phyloP scores from a whole-genome alignment of 1,139 yeast species.

The Hansenula lynferdii region DNA sequence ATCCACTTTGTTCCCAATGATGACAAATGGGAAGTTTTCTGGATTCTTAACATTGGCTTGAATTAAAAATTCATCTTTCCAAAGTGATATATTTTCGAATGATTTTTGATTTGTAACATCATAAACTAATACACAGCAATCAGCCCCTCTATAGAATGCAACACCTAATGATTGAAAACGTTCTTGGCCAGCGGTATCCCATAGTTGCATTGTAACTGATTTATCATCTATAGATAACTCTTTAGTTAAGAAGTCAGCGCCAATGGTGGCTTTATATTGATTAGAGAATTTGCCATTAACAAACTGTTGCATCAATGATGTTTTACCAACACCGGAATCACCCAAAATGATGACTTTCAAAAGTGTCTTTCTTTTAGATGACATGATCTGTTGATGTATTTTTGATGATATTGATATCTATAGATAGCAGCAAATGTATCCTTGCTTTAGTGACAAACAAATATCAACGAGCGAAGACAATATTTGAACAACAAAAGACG shows the following conservation, averaged over 20 bases:
- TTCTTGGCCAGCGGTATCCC: slow-evolving; percentile 99
- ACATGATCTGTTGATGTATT: slow-evolving; percentile 40
- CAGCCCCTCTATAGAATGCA: slow-evolving; percentile 97
- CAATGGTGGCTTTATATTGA: slow-evolving; percentile 96
- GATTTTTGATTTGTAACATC: slow-evolving; percentile 94
- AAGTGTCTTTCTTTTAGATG: slow-evolving; percentile 82
- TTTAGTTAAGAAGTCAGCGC: slow-evolving; percentile 94
- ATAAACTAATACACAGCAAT: slow-evolving; percentile 93
- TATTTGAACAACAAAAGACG: too few relatives aligned
- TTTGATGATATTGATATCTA: too few relatives aligned
- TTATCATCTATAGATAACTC: slow-evolving; percentile 83
- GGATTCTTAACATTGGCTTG: slow-evolving; percentile 94
- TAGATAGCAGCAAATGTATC: too few relatives aligned
- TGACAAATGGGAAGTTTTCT: slow-evolving; percentile 91
- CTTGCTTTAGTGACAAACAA: too few relatives aligned
- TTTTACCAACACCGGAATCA: slow-evolving; percentile 97
- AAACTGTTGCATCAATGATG: slow-evolving; percentile 93
- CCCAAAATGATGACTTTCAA: slow-evolving; percentile 93
- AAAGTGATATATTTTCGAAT: slow-evolving; percentile 80
- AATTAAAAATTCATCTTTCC: slow-evolving; percentile 94
- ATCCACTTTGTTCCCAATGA: slow-evolving; percentile 92
- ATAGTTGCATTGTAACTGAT: slow-evolving; percentile 79
- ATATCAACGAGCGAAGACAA: too few relatives aligned
- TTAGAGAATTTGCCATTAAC: slow-evolving; percentile 93
- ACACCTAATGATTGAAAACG: slow-evolving; percentile 95